Conservation (phyloP, 2,329 filamentous ascomycete species). For the Mollisiaceae sp. region DNA sequence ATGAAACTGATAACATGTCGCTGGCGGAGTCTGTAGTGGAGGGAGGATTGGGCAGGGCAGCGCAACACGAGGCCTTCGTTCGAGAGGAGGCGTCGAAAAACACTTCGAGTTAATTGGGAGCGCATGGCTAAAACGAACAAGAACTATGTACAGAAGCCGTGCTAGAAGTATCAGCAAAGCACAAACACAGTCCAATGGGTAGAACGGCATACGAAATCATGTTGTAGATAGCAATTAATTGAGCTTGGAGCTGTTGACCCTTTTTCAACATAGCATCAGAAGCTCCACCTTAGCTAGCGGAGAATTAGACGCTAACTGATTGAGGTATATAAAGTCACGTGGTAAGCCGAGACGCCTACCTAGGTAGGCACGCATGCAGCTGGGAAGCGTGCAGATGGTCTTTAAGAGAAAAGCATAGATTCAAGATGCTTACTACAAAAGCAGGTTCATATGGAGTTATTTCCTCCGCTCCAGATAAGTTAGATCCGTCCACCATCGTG, state of each 20-base stretch:
- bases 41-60: constrained; percentile 37
- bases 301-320: not conserved
- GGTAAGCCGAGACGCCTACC: not conserved
- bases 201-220: constrained; percentile 29
- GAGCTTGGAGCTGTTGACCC: constrained; percentile 24
- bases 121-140: constrained; percentile 50
- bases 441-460: not conserved
- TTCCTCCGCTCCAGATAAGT: constrained; percentile 3
- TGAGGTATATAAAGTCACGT: not conserved
- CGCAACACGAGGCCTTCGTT: constrained; percentile 48
- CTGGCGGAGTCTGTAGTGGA: constrained; percentile 44
- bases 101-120: constrained; percentile 63
- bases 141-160: constrained; percentile 29
- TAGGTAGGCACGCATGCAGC: not conserved
- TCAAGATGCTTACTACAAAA: constrained; percentile 12
- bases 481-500: not conserved
- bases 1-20: constrained; percentile 47
- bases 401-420: not conserved
- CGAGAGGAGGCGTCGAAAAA: constrained; percentile 61
- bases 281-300: constrained; percentile 12
- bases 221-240: constrained; percentile 25
- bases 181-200: not conserved
- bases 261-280: constrained; percentile 22
- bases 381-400: not conserved
- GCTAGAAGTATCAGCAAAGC: not conserved